These are phyloP conservation scores for Odontarrhena argentea DNA, from an alignment of 345 rosid species.

Conservation along the genomic window DNA sequence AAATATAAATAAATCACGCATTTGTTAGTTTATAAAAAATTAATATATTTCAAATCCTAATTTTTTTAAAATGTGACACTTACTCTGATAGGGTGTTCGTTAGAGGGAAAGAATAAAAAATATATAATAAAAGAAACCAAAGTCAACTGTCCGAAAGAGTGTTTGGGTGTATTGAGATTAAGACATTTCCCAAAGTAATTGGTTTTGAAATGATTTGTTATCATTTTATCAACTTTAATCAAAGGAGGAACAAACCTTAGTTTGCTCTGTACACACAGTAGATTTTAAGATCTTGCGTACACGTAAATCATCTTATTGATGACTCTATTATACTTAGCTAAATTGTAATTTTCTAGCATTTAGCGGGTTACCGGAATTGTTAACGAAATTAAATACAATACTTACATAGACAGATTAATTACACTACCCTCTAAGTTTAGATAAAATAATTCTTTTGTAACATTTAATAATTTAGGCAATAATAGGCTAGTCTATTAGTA, in stretches of 20 bases:
- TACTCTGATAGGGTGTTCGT: slow-evolving; percentile 21
- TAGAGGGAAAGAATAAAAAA: slow-evolving; percentile 6
- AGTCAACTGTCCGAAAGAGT: slow-evolving; percentile 39
- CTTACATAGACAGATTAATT: neutral
- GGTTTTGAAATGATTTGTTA: slow-evolving; percentile 25
- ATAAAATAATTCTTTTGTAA: neutral
- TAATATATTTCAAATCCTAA: neutral
- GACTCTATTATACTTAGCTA: neutral
- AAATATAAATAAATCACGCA: slow-evolving; percentile 14
- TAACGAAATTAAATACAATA: slow-evolving; percentile 4
- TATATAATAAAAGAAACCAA: slow-evolving; percentile 9
- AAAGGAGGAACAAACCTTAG: neutral
- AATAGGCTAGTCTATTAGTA: no score
- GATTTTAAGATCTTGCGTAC: slow-evolving; percentile 4
- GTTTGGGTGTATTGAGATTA: slow-evolving; percentile 34
- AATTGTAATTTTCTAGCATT: neutral
- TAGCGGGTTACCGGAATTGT: neutral
- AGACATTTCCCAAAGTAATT: slow-evolving; percentile 37
- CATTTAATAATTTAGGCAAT: no score
- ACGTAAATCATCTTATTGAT: slow-evolving; percentile 15
- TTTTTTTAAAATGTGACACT: neutral
- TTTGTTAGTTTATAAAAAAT: slow-evolving; percentile 7
- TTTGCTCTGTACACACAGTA: neutral
- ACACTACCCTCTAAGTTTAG: neutral
- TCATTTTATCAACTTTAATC: slow-evolving; percentile 11